Evolutionary conservation across 2,329 filamentous ascomycete genomes (phyloP).

Genomic region (Aspergillus awamori): DNA sequence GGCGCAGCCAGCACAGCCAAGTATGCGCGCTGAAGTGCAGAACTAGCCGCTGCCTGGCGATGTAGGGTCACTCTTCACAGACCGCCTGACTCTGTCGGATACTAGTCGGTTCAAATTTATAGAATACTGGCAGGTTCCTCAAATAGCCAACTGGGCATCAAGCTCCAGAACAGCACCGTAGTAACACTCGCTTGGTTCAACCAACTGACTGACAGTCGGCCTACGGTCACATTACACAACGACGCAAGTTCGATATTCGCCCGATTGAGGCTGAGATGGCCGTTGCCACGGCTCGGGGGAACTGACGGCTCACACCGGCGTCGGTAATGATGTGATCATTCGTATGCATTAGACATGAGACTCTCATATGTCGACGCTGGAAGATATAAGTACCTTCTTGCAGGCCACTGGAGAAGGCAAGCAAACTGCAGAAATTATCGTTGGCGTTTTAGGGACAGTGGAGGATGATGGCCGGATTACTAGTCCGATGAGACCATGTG

Average conservation of each 20-base stretch:
- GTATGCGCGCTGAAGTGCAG: slow-evolving; percentile 26
- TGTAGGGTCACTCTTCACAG: slow-evolving; percentile 25
- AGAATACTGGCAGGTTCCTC: slow-evolving; percentile 3
- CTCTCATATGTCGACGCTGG: slow-evolving; percentile 29
- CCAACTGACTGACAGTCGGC: not conserved
- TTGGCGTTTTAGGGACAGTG: too few species aligned
- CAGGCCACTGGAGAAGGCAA: slow-evolving; percentile 20
- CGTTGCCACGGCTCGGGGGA: not conserved
- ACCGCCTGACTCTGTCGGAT: slow-evolving; percentile 23
- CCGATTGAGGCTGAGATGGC: slow-evolving; percentile 1
- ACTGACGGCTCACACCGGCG: not conserved
- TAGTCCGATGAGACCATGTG: slow-evolving; percentile 30
- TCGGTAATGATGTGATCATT: slow-evolving; percentile 25
- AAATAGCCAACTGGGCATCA: not conserved
- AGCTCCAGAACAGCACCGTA: slow-evolving; percentile 5
- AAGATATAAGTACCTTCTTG: slow-evolving; percentile 26
- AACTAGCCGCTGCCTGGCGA: slow-evolving; percentile 23
- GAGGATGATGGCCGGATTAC: slow-evolving; percentile 7
- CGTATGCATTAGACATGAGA: slow-evolving; percentile 23
- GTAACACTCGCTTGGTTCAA: not conserved
- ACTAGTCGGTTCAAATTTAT: slow-evolving; percentile 17
- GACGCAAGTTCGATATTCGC: slow-evolving; percentile 7
- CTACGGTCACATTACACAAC: slow-evolving; percentile 11
- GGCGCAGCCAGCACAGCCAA: slow-evolving; percentile 28
- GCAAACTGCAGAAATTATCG: slow-evolving; percentile 17